Conservation (phyloP, 352 stramenopile species). For the Phytophthora tentaculata region DNA sequence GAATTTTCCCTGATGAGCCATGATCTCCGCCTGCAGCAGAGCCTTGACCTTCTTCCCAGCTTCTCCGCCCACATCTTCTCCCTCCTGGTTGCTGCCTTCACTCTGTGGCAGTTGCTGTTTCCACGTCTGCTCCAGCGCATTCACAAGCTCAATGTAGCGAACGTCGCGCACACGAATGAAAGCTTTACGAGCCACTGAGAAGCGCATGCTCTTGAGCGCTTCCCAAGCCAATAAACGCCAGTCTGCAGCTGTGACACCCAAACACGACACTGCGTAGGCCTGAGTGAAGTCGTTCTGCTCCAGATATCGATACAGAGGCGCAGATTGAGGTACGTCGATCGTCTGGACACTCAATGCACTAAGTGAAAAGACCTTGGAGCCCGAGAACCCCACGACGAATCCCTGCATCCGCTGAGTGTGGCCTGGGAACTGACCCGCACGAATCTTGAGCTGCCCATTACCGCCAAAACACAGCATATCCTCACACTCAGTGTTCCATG, state of each 20-base stretch:
- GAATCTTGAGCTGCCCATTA: constrained; percentile 91
- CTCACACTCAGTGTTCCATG: constrained; percentile 95
- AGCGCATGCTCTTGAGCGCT: constrained; percentile 85
- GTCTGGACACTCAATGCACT: constrained; percentile 87
- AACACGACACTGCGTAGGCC: constrained; percentile 91
- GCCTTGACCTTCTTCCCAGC: constrained; percentile 61
- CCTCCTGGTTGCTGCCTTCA: constrained; percentile 26
- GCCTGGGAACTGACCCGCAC: constrained; percentile 89
- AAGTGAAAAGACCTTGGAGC: constrained; percentile 93
- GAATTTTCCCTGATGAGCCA: constrained; percentile 93
- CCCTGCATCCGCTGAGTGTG: constrained; percentile 91
- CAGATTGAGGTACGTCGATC: constrained; percentile 92
- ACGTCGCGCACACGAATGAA: constrained; percentile 93
- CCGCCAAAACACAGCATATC: constrained; percentile 95
- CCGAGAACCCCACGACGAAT: constrained; percentile 93
- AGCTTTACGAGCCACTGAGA: constrained; percentile 82
- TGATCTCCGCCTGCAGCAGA: constrained; percentile 90
- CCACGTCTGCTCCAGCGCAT: constrained; percentile 80
- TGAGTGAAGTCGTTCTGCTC: constrained; percentile 89
- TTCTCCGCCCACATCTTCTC: constrained; percentile 41
- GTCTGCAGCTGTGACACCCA: constrained; percentile 94
- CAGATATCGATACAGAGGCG: constrained; percentile 89
- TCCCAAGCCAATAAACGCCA: constrained; percentile 89
- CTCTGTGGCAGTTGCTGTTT: constrained; percentile 59
- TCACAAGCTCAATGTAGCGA: constrained; percentile 92